phyloP scores from a whole-genome alignment of 75 land plant genomes.

The Ceratopteris richardii region DNA sequence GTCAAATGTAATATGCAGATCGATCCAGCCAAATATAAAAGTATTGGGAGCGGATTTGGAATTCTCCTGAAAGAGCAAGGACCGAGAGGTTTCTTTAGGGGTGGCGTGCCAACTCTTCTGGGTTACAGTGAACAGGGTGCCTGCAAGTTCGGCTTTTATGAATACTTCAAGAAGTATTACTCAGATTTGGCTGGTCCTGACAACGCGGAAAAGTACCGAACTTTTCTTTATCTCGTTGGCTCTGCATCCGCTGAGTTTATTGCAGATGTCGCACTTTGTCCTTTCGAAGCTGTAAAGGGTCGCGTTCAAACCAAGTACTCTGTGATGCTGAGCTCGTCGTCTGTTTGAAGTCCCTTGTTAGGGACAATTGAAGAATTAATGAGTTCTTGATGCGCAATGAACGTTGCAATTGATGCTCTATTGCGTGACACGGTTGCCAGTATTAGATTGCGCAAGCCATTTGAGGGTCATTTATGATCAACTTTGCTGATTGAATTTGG shows the following conservation, averaged over 20 bases:
- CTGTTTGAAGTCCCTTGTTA: too few relatives aligned
- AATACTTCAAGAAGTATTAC: slow-evolving; percentile 89
- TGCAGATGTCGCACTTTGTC: slow-evolving; percentile 90
- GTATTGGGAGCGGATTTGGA: slow-evolving; percentile 55
- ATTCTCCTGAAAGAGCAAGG: slow-evolving; percentile 66
- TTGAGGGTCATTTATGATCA: too few relatives aligned
- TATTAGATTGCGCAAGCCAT: too few relatives aligned
- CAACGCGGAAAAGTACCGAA: slow-evolving; percentile 71
- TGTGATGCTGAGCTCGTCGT: too few relatives aligned
- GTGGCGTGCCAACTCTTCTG: slow-evolving; percentile 85
- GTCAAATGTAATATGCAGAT: slow-evolving; percentile 99
- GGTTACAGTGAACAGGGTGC: slow-evolving; percentile 96
- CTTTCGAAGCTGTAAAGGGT: slow-evolving; percentile 90
- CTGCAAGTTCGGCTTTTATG: slow-evolving; percentile 88
- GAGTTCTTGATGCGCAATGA: too few relatives aligned
- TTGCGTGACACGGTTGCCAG: too few relatives aligned
- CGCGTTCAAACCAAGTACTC: slow-evolving; percentile 88
- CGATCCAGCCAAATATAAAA: slow-evolving; percentile 82
- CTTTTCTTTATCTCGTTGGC: slow-evolving; percentile 77
- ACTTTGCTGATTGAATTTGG: too few relatives aligned
- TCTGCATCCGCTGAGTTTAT: slow-evolving; percentile 89
- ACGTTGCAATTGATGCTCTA: too few relatives aligned
- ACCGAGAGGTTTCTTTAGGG: slow-evolving; percentile 57
- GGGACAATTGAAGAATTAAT: too few relatives aligned
- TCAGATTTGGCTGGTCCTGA: slow-evolving; percentile 78